Evolutionary conservation across 176 grass and related monocot species (phyloP), one percentile per base, ranked within the genome.

Genomic region (Saccharum officinarum): DNA sequence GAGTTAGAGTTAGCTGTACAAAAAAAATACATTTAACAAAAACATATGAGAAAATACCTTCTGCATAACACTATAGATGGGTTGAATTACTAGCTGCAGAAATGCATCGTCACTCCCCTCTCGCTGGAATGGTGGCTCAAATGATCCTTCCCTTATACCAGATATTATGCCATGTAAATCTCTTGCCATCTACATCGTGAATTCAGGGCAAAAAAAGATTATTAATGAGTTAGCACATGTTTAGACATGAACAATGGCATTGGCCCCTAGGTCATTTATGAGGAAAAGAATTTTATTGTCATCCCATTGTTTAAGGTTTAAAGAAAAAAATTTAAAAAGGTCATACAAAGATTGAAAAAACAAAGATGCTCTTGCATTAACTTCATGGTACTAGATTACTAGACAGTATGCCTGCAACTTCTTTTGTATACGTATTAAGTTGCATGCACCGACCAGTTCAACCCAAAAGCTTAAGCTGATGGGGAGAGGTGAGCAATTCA

Each of bases 101-200:
- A 98, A 98, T 82, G 89, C 90, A 68, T 81, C 77, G 23, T 81
- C 74, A 17, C 90, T 82, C 47, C 86, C 87, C 60, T 91, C 94
- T 77, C 41, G 67, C 34, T 2, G 62, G 82, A 87, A 64, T 22
- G 90, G 52, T 82, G 88, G 76, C 0, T 88, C 75, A 82, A 90
- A 75, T 26, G 4, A 22, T 38, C 5, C 16, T 71, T 80, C 39
- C 34, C 73, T 78, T 71, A 8, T 44, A 80, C 37, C 44, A 70
- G 57, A 88, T 95, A 95, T 70, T 45, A 92, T 88, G 15, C 20
- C 59, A 77, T 85, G 18, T 50, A 99, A 88, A 57, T 99, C 92
- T 4, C 3, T 55, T 26, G 97, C 97, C 97, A 99, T 99, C 97
- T 99, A 83, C 62, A 12, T 80, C 77, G 68, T 47, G 61, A 73